Evolutionary conservation across 805 yeast genomes (phyloP), one percentile per base, ranked within the genome.

Genomic region (Hyphopichia homilentoma): DNA sequence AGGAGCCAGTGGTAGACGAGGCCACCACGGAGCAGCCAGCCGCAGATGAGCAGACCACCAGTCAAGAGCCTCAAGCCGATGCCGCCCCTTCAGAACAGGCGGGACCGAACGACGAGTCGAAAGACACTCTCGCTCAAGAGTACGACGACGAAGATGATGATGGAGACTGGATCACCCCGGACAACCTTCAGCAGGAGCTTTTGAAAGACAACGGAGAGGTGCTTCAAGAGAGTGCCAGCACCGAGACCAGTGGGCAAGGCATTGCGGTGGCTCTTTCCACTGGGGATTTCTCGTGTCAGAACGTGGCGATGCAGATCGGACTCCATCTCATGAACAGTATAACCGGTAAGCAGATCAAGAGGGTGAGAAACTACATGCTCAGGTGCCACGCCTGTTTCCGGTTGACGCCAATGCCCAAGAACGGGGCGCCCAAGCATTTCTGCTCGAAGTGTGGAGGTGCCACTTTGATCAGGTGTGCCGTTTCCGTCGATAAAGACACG

Each of bases 201-300:
- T 54, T 79, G 24, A 81, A 79, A 51, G 90, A 86, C 47, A 74
- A 42, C 68, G 47, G 82, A 25, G 87, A 81, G 48, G 72, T 74
- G 36, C 67, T 77, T 7, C 55, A 54, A 32, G 72, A 62, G 26
- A 33, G 60, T 14, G 8, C 9, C 7, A 48, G 53, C 12, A 16
- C 29, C 3, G 28, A 17, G n/a, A 27, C 21, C 3, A 59, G 52
- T 3, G 36, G 47, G 2, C 52, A 43, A 5, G 48, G 61, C 7
- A 71, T 81, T 36, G 75, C 79, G 41, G 93, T 82, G 13, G 98
- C 97, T 2, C 61, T 93, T 30, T 81, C 96, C 0, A 84, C 97
- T 0, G 95, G 95, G 17, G 99, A 93, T 75, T 93, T 90, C 64
- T 97, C 99, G 2, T 86, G 90, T 50, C 99, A 93, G 59, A 93